phyloP scores from a whole-genome alignment of 202 grass and related monocot species.

The Setaria viridis region DNA sequence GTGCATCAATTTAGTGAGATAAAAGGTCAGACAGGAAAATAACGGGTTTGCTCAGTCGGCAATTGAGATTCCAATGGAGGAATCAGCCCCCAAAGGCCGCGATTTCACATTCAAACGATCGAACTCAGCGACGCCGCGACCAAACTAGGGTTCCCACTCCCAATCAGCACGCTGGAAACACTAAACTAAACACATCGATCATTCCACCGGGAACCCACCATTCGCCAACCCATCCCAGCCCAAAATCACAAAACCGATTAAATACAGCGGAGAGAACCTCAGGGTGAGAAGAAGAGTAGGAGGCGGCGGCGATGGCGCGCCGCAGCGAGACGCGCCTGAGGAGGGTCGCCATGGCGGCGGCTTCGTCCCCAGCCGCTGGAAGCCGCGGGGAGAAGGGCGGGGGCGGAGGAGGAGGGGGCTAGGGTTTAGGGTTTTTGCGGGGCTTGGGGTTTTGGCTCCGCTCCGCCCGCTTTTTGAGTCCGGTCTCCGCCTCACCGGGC shows the following conservation, averaged over 20 bases:
- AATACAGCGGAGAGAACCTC: conserved; percentile 14
- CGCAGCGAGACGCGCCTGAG: conserved; percentile 47
- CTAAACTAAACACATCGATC: not conserved
- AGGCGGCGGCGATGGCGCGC: conserved; percentile 43
- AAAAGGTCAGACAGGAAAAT: not conserved
- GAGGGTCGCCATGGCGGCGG: conserved; percentile 45
- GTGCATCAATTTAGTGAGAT: not conserved
- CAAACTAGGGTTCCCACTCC: conserved; percentile 10
- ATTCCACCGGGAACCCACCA: not conserved
- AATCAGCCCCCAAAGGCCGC: not conserved
- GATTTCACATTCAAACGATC: not conserved
- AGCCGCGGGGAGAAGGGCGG: conserved; percentile 35
- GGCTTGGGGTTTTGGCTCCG: conserved; percentile 29
- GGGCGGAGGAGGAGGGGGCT: not conserved
- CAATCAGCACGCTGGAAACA: not conserved
- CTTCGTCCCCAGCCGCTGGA: conserved; percentile 6
- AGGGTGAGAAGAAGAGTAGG: conserved; percentile 26
- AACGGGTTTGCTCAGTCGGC: not conserved
- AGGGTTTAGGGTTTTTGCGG: conserved; percentile 64
- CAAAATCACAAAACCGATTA: not conserved
- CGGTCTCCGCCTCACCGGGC: conserved; percentile 30
- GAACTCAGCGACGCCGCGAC: not conserved
- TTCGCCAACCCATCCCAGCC: not conserved
- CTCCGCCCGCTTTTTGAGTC: conserved; percentile 11
- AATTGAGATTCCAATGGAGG: conserved; percentile 39